These are phyloP conservation scores for Podospora anserina DNA, from an alignment of 495 filamentous ascomycete species.

Conservation along the genomic window DNA sequence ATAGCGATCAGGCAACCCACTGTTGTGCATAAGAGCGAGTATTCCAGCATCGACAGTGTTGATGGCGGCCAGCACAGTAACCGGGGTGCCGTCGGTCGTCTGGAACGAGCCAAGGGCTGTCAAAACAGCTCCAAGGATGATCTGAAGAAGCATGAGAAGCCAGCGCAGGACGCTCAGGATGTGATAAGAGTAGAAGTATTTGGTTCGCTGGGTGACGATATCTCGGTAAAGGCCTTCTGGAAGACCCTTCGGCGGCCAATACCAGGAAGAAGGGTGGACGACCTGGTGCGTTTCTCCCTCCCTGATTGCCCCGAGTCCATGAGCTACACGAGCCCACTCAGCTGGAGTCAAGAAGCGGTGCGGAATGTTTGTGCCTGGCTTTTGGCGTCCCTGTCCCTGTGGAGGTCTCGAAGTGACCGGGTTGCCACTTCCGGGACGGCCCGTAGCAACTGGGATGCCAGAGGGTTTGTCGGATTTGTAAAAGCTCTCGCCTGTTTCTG, in stretches of 20 bases:
- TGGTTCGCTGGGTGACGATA: conserved; percentile 40
- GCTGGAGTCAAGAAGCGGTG: conserved; percentile 40
- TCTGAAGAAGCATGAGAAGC: conserved; percentile 43
- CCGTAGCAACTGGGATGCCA: conserved; percentile 25
- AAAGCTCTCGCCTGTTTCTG: conserved; percentile 23
- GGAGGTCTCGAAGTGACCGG: conserved; percentile 8
- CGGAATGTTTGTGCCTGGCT: conserved; percentile 6
- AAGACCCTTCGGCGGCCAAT: conserved; percentile 47
- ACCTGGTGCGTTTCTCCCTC: conserved; percentile 43
- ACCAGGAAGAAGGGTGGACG: conserved; percentile 39
- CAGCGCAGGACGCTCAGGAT: conserved; percentile 35
- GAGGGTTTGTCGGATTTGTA: conserved; percentile 27
- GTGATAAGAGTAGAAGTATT: conserved; percentile 38
- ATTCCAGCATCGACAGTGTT: conserved; percentile 50
- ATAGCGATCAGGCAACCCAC: conserved; percentile 49
- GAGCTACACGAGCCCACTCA: conserved; percentile 47
- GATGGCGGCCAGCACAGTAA: conserved; percentile 47
- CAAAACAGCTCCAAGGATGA: conserved; percentile 43
- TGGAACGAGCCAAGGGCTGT: conserved; percentile 43
- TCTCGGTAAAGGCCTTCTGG: conserved; percentile 45
- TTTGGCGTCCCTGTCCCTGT: conserved; percentile 5
- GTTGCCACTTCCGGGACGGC: conserved; percentile 10
- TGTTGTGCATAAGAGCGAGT: conserved; percentile 50
- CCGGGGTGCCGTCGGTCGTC: conserved; percentile 28
- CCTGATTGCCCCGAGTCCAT: conserved; percentile 44